Evolutionary conservation across 2,329 filamentous ascomycete genomes (phyloP).

Genomic region (Fusarium dlaminii): DNA sequence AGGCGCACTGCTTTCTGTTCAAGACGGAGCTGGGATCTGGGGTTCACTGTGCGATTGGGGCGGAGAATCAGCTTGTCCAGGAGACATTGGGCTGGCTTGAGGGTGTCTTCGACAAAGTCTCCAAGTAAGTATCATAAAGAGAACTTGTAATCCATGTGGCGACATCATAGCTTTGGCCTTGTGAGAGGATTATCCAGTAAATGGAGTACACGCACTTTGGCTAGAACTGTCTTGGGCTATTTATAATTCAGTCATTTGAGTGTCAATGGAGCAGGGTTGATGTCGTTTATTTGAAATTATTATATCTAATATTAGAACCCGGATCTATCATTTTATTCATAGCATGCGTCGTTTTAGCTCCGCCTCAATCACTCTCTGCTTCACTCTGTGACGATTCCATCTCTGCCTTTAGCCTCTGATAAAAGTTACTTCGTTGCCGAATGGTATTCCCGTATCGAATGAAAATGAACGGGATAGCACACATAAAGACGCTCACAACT

Average conservation of each 20-base stretch:
- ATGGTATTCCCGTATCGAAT: conserved; percentile 6
- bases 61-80: neutral
- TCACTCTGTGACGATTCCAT: neutral
- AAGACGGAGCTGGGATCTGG: neutral
- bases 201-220: neutral
- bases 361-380: neutral
- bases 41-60: neutral
- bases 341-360: no score
- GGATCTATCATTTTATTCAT: neutral
- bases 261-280: neutral
- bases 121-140: fast-evolving
- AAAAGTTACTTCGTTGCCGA: conserved; percentile 3
- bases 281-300: fast-evolving
- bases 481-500: neutral
- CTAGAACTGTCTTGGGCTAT: neutral
- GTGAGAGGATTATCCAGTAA: fast-evolving
- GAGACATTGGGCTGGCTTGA: neutral
- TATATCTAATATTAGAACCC: neutral
- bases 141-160: neutral
- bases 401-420: conserved; percentile 8
- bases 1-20: neutral
- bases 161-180: neutral
- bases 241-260: no score
- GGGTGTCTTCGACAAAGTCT: neutral
- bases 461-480: conserved; percentile 10